Evolutionary conservation across 1,284 basidiomycete species (phyloP).

Genomic region (Inonotus hispidus): DNA sequence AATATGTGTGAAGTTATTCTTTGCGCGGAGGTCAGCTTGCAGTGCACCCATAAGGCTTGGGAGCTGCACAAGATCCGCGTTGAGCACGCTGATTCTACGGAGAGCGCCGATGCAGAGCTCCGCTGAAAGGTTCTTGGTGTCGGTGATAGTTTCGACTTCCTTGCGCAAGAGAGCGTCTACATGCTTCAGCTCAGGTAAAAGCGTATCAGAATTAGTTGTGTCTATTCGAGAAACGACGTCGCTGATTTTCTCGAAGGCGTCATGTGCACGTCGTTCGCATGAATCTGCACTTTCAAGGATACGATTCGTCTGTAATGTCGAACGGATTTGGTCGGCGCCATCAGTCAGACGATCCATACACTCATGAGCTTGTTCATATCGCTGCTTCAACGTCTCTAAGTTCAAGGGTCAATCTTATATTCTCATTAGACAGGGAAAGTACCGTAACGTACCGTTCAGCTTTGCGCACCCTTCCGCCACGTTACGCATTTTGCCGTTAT

Average conservation of each 20-base stretch:
- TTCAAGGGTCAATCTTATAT: conserved; percentile 23
- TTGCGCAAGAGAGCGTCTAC: conserved; percentile 54
- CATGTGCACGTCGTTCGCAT: conserved; percentile 49
- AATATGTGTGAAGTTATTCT: conserved; percentile 87
- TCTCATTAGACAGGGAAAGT: background rate
- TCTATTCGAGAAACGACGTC: conserved; percentile 49
- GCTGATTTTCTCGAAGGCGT: conserved; percentile 50
- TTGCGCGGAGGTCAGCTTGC: conserved; percentile 63
- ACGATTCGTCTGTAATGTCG: conserved; percentile 38
- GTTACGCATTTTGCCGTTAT: conserved; percentile 69
- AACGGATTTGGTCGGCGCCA: conserved; percentile 56
- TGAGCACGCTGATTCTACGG: conserved; percentile 67
- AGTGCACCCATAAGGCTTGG: conserved; percentile 57
- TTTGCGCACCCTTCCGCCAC: conserved; percentile 70
- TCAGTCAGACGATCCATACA: conserved; percentile 49
- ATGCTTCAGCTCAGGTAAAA: conserved; percentile 61
- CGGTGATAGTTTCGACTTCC: conserved; percentile 51
- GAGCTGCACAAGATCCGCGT: conserved; percentile 69
- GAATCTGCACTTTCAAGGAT: conserved; percentile 54
- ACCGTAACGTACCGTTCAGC: conserved; percentile 50
- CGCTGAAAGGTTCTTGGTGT: conserved; percentile 74
- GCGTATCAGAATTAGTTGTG: conserved; percentile 42
- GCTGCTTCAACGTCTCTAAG: conserved; percentile 47
- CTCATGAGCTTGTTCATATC: conserved; percentile 50
- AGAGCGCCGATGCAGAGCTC: conserved; percentile 62